Percentiles rank a stretch among this genome's conserved stretches.
phyloP scores from a whole-genome alignment of 768 basidiomycete species.

The Mycena rebaudengoi region DNA sequence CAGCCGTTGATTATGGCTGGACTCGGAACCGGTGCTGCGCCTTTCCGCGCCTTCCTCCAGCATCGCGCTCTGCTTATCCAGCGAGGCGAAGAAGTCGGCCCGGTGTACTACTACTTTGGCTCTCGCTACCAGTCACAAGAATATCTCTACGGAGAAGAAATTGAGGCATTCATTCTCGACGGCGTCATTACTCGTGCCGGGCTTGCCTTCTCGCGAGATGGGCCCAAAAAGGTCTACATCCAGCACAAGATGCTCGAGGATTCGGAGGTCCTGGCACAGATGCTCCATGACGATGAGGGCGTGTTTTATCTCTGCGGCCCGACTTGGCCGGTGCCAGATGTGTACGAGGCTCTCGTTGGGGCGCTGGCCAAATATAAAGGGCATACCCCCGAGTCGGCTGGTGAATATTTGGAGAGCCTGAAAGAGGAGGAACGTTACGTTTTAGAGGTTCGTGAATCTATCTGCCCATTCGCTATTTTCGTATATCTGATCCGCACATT shows the following conservation, averaged over 20 bases:
- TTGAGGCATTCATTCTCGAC: slow-evolving; percentile 91
- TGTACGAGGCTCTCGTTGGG: slow-evolving; percentile 90
- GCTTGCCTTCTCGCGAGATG: slow-evolving; percentile 96
- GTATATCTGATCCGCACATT: too few relatives aligned
- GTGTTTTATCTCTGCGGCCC: slow-evolving; percentile 98
- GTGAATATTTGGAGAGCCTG: slow-evolving; percentile 83
- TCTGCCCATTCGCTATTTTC: not conserved
- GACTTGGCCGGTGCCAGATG: slow-evolving; percentile 99
- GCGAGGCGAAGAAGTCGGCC: slow-evolving; percentile 85
- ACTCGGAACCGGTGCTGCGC: slow-evolving; percentile 97
- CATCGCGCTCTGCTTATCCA: slow-evolving; percentile 86
- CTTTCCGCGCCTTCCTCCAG: slow-evolving; percentile 99
- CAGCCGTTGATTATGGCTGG: slow-evolving; percentile 99
- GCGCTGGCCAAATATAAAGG: slow-evolving; percentile 80
- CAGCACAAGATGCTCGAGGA: slow-evolving; percentile 98
- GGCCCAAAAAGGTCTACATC: slow-evolving; percentile 94
- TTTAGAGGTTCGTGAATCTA: slow-evolving; percentile 67
- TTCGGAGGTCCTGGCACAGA: slow-evolving; percentile 74
- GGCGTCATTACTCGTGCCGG: slow-evolving; percentile 89
- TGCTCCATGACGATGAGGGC: slow-evolving; percentile 77
- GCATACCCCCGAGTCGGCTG: slow-evolving; percentile 70
- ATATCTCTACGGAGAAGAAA: slow-evolving; percentile 96
- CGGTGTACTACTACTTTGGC: slow-evolving; percentile 98
- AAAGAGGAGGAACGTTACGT: slow-evolving; percentile 99
- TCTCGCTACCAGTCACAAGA: slow-evolving; percentile 95